Evolutionary conservation across 305 asterid species (phyloP).

Genomic region (Fraxinus sp.): DNA sequence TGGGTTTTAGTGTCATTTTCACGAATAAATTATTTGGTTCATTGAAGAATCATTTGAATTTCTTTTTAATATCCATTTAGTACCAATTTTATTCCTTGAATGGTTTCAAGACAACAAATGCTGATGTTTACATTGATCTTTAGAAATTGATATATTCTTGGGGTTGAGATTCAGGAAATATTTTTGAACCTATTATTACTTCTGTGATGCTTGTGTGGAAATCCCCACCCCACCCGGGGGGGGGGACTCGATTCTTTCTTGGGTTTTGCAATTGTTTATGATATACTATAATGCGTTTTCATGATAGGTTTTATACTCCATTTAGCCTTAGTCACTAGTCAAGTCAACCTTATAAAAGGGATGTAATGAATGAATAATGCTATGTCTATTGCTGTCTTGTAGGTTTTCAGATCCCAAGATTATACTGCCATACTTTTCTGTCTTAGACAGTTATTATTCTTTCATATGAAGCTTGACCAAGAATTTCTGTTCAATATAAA

Average conservation of each 20-base stretch:
- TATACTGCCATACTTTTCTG: conserved; percentile 77
- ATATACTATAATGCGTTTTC: not conserved
- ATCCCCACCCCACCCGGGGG: not conserved
- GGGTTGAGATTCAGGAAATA: not conserved
- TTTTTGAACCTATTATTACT: not conserved
- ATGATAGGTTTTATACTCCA: not conserved
- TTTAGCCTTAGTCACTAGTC: not conserved
- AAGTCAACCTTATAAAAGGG: not conserved
- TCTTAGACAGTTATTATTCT: conserved; percentile 66
- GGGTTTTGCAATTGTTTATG: not conserved
- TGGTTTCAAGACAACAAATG: not conserved
- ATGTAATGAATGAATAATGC: not conserved
- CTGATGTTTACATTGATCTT: not conserved
- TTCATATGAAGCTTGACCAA: not conserved
- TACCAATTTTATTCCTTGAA: not conserved
- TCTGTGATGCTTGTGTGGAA: not conserved
- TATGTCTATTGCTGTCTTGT: not conserved
- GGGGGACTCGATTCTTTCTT: not conserved
- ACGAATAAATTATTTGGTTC: not conserved
- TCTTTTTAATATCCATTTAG: not conserved
- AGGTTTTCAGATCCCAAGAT: conserved; percentile 95
- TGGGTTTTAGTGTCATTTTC: not conserved
- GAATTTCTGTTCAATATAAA: not conserved
- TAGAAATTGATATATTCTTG: not conserved
- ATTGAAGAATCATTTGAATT: not conserved